These are phyloP conservation scores for Margaritispora aquatica DNA, from an alignment of 495 filamentous ascomycete species.

Conservation along the genomic window DNA sequence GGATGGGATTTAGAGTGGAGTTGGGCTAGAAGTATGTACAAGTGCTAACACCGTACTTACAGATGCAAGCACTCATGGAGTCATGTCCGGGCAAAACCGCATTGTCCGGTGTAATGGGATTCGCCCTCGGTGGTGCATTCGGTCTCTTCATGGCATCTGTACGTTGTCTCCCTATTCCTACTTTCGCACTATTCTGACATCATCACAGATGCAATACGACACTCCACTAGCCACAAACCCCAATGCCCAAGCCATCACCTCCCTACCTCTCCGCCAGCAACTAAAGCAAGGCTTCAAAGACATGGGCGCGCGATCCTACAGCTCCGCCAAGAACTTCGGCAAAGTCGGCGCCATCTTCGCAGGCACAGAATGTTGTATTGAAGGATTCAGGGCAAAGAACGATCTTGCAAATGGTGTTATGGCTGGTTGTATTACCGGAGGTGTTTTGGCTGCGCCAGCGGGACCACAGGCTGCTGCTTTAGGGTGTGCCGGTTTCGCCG, in stretches of 20 bases:
- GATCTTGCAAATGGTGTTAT: conserved; percentile 83
- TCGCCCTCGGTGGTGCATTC: conserved; percentile 86
- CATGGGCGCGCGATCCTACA: conserved; percentile 80
- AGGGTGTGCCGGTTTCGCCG: conserved; percentile 92
- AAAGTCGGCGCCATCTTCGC: conserved; percentile 83
- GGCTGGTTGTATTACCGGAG: conserved; percentile 88
- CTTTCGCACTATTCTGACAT: background rate
- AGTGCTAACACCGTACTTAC: background rate
- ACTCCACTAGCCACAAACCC: conserved; percentile 57
- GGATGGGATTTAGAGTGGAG: too few species aligned
- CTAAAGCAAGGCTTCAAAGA: conserved; percentile 81
- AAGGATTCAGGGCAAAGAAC: conserved; percentile 87
- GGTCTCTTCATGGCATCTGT: conserved; percentile 93
- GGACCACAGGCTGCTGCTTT: conserved; percentile 86
- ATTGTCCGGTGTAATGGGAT: conserved; percentile 79
- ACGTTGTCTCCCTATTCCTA: conserved; percentile 29
- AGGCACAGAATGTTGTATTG: conserved; percentile 93
- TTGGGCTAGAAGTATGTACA: background rate
- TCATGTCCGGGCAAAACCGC: conserved; percentile 80
- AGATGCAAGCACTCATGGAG: conserved; percentile 84
- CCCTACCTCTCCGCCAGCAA: conserved; percentile 77
- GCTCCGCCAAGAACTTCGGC: conserved; percentile 91
- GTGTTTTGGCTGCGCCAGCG: conserved; percentile 73
- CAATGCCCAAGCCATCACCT: conserved; percentile 53
- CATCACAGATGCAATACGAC: conserved; percentile 82